These are phyloP conservation scores for Vickermania ingenoplastis DNA, from an alignment of 208 protist species.

Conservation along the genomic window DNA sequence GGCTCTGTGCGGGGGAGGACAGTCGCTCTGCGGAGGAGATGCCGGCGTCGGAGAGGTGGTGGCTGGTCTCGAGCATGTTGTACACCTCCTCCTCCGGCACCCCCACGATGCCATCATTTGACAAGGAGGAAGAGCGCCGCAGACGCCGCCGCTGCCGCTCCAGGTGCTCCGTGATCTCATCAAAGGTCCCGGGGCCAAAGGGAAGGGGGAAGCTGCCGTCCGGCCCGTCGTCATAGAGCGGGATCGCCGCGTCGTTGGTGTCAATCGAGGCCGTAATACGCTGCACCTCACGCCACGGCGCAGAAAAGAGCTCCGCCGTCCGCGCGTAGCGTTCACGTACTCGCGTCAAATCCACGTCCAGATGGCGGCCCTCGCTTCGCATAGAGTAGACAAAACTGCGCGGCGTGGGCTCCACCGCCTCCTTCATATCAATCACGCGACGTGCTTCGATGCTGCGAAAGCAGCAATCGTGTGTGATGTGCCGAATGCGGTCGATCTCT, in stretches of 20 bases:
- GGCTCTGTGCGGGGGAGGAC: too few relatives aligned
- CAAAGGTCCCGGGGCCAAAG: conserved; percentile 5
- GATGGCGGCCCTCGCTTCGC: background rate
- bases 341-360: conserved; percentile 13
- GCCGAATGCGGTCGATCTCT: conserved; percentile 18
- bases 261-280: background rate
- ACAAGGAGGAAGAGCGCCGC: background rate
- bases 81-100: conserved; percentile 1
- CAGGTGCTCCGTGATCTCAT: background rate
- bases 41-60: background rate
- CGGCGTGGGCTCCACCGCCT: conserved; percentile 8
- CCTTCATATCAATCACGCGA: conserved; percentile 24
- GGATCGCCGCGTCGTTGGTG: conserved; percentile 27
- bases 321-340: conserved; percentile 11
- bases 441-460: conserved; percentile 34
- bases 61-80: background rate
- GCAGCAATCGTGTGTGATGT: conserved; percentile 38
- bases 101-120: background rate
- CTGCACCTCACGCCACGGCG: conserved; percentile 22
- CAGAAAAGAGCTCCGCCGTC: conserved; percentile 13
- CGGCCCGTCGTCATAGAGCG: conserved; percentile 26
- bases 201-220: conserved; percentile 8
- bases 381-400: conserved; percentile 9
- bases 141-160: background rate
- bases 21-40: too few relatives aligned